Conservation (phyloP, 306 rosid species). For the Crataegus laevigata region DNA sequence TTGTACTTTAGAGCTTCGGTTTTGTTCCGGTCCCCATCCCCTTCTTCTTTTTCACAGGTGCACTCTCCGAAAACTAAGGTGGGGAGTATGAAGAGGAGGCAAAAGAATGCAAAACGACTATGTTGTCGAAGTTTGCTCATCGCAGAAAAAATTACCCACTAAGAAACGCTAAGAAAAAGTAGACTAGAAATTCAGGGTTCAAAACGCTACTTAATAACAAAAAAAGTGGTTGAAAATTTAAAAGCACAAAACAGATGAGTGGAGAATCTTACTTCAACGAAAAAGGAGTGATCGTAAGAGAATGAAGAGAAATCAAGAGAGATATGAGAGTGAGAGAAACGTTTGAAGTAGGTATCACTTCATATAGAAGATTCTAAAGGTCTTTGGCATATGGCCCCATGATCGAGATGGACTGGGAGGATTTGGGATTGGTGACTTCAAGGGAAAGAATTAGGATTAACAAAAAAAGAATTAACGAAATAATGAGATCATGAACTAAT, state of each 20-base stretch:
- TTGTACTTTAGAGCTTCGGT: slow-evolving; percentile 35
- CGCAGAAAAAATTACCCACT: not conserved
- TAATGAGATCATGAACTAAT: not conserved
- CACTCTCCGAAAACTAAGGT: slow-evolving; percentile 28
- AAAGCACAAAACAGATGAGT: no score
- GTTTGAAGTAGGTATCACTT: not conserved
- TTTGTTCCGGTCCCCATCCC: not conserved
- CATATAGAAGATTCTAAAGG: not conserved
- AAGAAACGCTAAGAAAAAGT: not conserved
- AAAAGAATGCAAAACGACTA: not conserved
- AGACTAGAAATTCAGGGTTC: no score
- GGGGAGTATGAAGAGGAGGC: slow-evolving; percentile 16
- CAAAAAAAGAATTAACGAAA: not conserved
- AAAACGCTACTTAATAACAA: no score
- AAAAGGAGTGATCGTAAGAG: not conserved
- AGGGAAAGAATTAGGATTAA: no score
- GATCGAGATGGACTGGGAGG: not conserved
- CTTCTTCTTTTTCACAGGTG: slow-evolving; percentile 22
- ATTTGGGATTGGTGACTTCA: not conserved
- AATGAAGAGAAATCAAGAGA: not conserved
- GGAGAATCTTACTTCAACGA: no score
- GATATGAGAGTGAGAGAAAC: not conserved
- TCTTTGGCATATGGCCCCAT: not conserved
- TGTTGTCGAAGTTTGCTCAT: not conserved
- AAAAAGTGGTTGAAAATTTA: no score